These are phyloP conservation scores for Madurella fahalii DNA, from an alignment of 2,329 filamentous ascomycete species.

Conservation along the genomic window DNA sequence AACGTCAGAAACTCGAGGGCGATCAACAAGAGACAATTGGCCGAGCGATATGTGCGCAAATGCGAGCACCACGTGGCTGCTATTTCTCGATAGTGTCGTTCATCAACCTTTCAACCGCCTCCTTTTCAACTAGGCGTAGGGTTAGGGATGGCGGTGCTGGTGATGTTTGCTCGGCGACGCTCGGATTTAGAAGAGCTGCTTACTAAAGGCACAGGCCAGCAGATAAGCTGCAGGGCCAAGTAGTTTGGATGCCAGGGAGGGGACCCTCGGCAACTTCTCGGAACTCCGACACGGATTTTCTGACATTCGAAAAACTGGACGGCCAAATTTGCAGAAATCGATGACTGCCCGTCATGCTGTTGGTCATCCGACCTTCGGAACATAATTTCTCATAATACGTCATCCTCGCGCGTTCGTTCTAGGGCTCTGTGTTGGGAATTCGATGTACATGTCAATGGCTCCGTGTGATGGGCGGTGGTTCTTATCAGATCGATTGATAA, in stretches of 20 bases:
- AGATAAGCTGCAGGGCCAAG: background rate
- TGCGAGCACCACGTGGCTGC: too few species aligned
- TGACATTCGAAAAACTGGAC: constrained; percentile 1
- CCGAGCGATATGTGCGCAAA: too few species aligned
- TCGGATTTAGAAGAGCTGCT: background rate
- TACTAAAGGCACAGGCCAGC: background rate
- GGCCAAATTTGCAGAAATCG: background rate
- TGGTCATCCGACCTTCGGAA: background rate
- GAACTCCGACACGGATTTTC: constrained; percentile 7
- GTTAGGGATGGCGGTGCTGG: background rate
- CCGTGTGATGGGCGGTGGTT: background rate
- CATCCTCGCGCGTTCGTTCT: background rate
- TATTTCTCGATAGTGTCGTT: too few species aligned
- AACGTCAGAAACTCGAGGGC: too few species aligned
- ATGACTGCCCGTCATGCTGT: background rate
- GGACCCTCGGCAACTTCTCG: constrained; percentile 14
- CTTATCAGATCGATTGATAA: constrained; percentile 25
- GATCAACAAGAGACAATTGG: too few species aligned
- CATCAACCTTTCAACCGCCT: too few species aligned
- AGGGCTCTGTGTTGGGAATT: background rate
- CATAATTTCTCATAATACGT: background rate
- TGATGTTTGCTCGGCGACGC: background rate
- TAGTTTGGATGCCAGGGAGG: background rate
- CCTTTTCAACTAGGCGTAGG: background rate
- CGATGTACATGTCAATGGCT: background rate